Conservation (phyloP, 129 eudicot species). For the Tagetes patula region DNA sequence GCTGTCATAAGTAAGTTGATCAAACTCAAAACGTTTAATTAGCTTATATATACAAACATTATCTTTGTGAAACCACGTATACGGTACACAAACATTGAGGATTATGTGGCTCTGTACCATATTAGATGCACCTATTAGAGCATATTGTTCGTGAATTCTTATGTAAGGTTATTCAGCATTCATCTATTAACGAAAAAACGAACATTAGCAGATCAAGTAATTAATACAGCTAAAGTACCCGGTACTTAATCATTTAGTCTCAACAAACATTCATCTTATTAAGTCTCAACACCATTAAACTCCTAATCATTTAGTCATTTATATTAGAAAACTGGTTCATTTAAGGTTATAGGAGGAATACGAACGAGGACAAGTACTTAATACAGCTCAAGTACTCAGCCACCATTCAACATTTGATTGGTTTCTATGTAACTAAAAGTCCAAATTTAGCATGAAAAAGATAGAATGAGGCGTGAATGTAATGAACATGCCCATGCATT, state of each 20-base stretch:
- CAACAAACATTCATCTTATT: not conserved
- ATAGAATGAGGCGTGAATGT: constrained; percentile 1
- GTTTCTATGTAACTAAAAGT: not conserved
- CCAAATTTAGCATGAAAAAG: not conserved
- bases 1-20: not conserved
- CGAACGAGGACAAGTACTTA: not conserved
- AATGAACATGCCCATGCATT: constrained; percentile 21
- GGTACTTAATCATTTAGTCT: too few relatives aligned
- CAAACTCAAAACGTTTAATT: constrained; percentile 10
- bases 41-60: constrained; percentile 2
- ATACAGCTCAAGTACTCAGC: not conserved
- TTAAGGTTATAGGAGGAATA: constrained; percentile 1
- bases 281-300: not conserved
- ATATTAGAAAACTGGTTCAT: not conserved
- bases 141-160: not conserved
- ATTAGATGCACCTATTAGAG: not conserved
- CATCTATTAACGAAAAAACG: not conserved
- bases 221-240: too few relatives aligned
- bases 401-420: constrained; percentile 12
- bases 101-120: not conserved
- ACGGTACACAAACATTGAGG: not conserved
- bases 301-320: not conserved
- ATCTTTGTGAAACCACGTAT: not conserved
- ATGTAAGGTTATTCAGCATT: not conserved
- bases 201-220: too few relatives aligned